phyloP scores from a whole-genome alignment of 2,329 filamentous ascomycete species.

The Elsinoe fawcettii region DNA sequence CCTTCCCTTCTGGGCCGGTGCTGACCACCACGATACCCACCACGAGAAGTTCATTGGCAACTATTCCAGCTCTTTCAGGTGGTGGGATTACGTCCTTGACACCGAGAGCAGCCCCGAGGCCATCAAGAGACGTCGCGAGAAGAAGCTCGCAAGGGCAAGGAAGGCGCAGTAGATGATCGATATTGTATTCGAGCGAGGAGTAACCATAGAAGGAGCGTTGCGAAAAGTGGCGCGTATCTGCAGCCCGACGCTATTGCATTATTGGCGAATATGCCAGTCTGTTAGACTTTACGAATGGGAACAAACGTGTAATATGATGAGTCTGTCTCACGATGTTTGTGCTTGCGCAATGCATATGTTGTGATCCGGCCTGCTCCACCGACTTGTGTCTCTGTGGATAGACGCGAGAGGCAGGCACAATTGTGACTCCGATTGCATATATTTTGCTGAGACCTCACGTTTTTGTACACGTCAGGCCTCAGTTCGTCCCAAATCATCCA shows the following conservation, averaged over 20 bases:
- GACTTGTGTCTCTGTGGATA: too few relatives aligned
- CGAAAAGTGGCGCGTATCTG: background rate
- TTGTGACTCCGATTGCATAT: too few relatives aligned
- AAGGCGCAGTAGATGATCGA: constrained; percentile 52
- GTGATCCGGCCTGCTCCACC: too few relatives aligned
- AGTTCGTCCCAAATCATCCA: background rate
- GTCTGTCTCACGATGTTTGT: too few relatives aligned
- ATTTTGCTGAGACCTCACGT: too few relatives aligned
- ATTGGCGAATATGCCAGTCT: background rate
- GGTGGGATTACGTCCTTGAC: constrained; percentile 94
- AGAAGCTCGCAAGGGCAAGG: constrained; percentile 62
- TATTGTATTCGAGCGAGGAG: background rate
- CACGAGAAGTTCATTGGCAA: constrained; percentile 99
- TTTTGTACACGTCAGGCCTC: background rate
- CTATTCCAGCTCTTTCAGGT: constrained; percentile 95
- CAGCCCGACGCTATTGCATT: background rate
- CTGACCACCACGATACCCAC: constrained; percentile 92
- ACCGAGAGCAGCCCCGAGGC: constrained; percentile 89
- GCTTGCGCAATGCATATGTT: too few relatives aligned
- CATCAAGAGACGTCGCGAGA: constrained; percentile 72
- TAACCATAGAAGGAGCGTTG: background rate
- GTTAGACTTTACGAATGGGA: background rate
- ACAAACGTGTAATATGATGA: background rate
- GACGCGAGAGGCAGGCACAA: too few relatives aligned
- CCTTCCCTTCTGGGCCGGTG: constrained; percentile 95